Conservation (phyloP, 2,329 filamentous ascomycete genomes). For the Calonectria pauciramosa region DNA sequence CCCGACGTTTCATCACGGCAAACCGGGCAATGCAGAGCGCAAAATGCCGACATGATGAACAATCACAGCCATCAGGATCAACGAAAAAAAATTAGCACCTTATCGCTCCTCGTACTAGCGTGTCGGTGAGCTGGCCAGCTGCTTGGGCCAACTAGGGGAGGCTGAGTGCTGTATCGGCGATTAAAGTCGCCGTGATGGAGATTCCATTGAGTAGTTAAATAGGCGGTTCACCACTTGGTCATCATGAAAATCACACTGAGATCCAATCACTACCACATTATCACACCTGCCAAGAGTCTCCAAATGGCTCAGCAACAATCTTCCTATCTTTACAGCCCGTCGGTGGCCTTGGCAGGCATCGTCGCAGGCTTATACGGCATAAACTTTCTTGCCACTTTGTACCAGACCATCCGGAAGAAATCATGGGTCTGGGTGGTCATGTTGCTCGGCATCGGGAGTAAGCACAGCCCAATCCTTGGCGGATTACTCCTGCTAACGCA, state of each 20-base stretch:
- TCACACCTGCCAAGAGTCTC: background rate
- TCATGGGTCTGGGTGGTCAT: slow-evolving; percentile 40
- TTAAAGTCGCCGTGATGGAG: background rate
- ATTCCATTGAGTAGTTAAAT: background rate
- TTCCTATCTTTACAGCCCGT: slow-evolving; percentile 38
- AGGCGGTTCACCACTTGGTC: background rate
- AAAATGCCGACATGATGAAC: slow-evolving; percentile 6
- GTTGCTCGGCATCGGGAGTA: slow-evolving; percentile 35
- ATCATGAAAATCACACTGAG: background rate
- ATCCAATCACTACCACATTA: background rate
- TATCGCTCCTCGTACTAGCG: background rate
- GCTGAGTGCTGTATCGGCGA: slow-evolving; percentile 6
- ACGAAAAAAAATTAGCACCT: background rate
- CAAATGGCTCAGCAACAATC: slow-evolving; percentile 30
- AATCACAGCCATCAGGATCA: background rate
- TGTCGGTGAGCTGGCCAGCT: background rate
- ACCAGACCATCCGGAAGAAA: slow-evolving; percentile 34
- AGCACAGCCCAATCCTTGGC: background rate
- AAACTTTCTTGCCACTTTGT: slow-evolving; percentile 32
- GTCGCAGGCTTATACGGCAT: slow-evolving; percentile 36
- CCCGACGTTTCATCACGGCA: background rate
- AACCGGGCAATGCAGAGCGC: background rate
- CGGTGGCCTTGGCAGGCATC: slow-evolving; percentile 32
- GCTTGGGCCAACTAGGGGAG: background rate
- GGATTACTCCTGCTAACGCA: background rate